These are phyloP conservation scores for Colletotrichum theobromicola DNA, from an alignment of 2,329 filamentous ascomycete species.

Conservation along the genomic window DNA sequence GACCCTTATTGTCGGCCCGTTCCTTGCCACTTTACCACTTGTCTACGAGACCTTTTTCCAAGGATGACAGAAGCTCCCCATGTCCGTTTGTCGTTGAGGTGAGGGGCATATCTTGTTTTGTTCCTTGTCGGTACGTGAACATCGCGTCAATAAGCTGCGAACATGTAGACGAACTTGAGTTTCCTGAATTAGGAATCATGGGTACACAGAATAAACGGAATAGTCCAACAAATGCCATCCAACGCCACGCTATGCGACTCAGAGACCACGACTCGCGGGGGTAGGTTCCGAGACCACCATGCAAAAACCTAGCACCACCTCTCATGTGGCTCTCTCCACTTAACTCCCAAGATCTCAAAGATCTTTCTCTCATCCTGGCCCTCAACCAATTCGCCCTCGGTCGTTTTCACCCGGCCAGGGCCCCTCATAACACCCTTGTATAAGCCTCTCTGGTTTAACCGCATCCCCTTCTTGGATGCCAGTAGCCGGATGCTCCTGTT, in stretches of 20 bases:
- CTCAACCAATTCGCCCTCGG: constrained; percentile 74
- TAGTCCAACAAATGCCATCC: background rate
- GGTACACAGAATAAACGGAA: background rate
- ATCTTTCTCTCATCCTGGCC: constrained; percentile 78
- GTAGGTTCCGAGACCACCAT: background rate
- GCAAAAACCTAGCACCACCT: constrained; percentile 65
- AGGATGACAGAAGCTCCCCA: background rate
- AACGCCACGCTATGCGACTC: constrained; percentile 5
- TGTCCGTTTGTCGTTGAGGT: background rate
- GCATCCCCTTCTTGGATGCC: constrained; percentile 81
- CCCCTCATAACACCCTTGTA: constrained; percentile 74
- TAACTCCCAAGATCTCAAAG: constrained; percentile 82
- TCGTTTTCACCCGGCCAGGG: constrained; percentile 61
- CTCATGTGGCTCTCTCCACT: constrained; percentile 80
- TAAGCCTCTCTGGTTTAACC: constrained; percentile 83
- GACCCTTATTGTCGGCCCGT: constrained; percentile 17
- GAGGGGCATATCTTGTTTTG: background rate
- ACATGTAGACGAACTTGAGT: background rate
- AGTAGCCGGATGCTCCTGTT: constrained; percentile 85
- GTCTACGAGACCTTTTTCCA: background rate
- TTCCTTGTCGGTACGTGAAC: background rate
- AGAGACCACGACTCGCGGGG: background rate
- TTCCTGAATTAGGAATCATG: background rate
- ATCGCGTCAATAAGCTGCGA: background rate
- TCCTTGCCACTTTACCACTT: background rate